A percentile compares a stretch with the other conserved stretches of the same genome.
Evolutionary conservation across 176 grass and related monocot genomes (phyloP).

Genomic region (Pontederia paniculata): DNA sequence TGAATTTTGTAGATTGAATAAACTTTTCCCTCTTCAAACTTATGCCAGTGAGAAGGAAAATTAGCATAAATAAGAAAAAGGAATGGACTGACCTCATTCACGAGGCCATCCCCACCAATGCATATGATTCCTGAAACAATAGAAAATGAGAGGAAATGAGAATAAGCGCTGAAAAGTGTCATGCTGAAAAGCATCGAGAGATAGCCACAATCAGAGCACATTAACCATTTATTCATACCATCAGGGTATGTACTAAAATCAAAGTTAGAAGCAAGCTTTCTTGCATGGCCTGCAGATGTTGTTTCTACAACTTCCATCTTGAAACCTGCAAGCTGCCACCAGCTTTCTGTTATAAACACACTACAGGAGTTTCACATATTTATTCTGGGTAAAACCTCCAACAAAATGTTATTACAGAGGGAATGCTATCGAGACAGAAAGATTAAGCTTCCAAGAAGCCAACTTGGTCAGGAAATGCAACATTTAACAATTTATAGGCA

Average conservation of each 20-base stretch:
- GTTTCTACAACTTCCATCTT: conserved; percentile 96
- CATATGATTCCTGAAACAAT: conserved; percentile 74
- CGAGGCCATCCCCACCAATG: conserved; percentile 93
- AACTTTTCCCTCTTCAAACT: no score
- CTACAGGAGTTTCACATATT: conserved; percentile 4
- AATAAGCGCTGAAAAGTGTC: conserved; percentile 7
- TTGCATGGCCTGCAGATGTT: conserved; percentile 80
- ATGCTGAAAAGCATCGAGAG: no score
- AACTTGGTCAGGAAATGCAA: no score
- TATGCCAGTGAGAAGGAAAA: neutral
- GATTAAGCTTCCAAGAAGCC: no score
- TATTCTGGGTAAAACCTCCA: neutral
- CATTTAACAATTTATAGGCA: no score
- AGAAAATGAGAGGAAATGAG: conserved; percentile 7
- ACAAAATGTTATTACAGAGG: no score
- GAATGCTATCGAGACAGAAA: no score
- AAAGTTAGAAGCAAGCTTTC: conserved; percentile 62
- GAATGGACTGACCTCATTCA: conserved; percentile 73
- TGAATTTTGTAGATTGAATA: no score
- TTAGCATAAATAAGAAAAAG: neutral
- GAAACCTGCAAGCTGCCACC: conserved; percentile 84
- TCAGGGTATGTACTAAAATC: conserved; percentile 75
- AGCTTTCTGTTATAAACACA: conserved; percentile 3
- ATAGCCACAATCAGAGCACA: neutral
- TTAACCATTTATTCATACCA: conserved; percentile 42